Base-by-base conservation (phyloP, 2,329 filamentous ascomycete genomes). In the Exserohilum rostratum region DNA sequence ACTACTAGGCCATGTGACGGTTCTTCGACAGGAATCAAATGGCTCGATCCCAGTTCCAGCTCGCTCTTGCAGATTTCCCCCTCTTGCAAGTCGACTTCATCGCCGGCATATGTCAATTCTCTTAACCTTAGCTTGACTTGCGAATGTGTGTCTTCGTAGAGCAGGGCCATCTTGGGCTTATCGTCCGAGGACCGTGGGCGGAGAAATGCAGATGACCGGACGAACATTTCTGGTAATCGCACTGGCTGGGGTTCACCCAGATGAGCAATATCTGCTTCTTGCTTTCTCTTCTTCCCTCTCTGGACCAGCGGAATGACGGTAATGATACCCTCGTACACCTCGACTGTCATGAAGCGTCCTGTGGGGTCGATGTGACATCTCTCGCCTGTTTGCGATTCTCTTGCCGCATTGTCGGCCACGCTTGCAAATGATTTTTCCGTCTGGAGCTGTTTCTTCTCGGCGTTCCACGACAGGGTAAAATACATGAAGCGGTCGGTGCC, bases 401-500 rank as follows among this genome's bases (percentile, higher is more conserved):
- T 77, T 27, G 84, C 81, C 9, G 83, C 82, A 65, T 83, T 83
- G 66, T 87, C 84, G 30, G 84, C 80, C 50, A 88, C 77, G 64
- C 88, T 83, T 38, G 84, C 79, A 72, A 83, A 85, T 55, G 79
- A 82, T 74, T 85, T 82, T 61, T 86, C 71, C 3, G 85, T 88
- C 33, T 77, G 77, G 12, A 87, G 74, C 49, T 82, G 76, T 17
- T 79, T 80, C 20, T 69, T 76, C 1, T 83, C 75, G 0, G 82
- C 68, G 65, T 97, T 87, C 93, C 95, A 99, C 13, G 83, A 87
- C 17, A 96, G 76, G 1, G 91, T 96, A 74, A 98, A 96, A 78
- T 96, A 98, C 67, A 92, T 88, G 65, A 90, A 90, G 50, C 90
- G 87, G 71, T 96, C 90, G 42, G 95, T 99, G 45, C 92, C 93